Conservation (phyloP, 129 eudicot genomes). For the Artemisia argyi region DNA sequence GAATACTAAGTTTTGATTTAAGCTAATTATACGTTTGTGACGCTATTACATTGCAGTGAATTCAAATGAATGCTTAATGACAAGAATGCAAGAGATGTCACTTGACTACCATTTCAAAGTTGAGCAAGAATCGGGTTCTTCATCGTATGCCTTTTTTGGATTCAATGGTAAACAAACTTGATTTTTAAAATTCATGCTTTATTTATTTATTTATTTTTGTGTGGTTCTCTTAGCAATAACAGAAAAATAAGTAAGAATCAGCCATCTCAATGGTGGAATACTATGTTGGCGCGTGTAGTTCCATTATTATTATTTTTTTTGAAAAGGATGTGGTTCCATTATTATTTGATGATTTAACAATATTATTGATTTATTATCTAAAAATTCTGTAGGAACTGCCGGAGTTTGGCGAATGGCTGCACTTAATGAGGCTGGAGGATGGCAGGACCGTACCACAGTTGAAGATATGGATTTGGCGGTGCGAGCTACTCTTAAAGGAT, state of each 20-base stretch:
- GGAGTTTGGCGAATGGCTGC: slow-evolving; percentile 22
- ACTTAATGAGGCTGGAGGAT: slow-evolving; percentile 17
- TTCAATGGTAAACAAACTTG: slow-evolving; percentile 54
- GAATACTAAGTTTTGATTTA: no score
- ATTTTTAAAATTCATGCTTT: no score
- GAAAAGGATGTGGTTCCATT: no score
- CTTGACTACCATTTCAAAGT: slow-evolving; percentile 75
- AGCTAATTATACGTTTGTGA: neutral
- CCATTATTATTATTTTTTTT: no score
- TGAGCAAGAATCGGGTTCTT: slow-evolving; percentile 87
- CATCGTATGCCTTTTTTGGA: slow-evolving; percentile 67
- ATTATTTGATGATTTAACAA: no score
- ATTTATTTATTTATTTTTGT: no score
- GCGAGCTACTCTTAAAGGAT: slow-evolving; percentile 71
- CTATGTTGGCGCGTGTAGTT: no score
- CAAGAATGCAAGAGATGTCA: slow-evolving; percentile 94
- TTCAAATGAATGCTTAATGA: slow-evolving; percentile 78
- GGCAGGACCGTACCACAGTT: slow-evolving; percentile 15
- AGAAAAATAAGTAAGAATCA: no score
- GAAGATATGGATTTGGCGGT: slow-evolving; percentile 19
- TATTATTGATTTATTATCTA: no score
- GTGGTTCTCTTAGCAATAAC: no score
- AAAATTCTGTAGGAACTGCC: neutral
- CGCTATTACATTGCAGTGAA: slow-evolving; percentile 47
- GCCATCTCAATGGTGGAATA: no score